A percentile compares a stretch with the other conserved stretches of the same genome.
Conservation (phyloP, 495 filamentous ascomycete species). For the Aspergillus cristatus region DNA sequence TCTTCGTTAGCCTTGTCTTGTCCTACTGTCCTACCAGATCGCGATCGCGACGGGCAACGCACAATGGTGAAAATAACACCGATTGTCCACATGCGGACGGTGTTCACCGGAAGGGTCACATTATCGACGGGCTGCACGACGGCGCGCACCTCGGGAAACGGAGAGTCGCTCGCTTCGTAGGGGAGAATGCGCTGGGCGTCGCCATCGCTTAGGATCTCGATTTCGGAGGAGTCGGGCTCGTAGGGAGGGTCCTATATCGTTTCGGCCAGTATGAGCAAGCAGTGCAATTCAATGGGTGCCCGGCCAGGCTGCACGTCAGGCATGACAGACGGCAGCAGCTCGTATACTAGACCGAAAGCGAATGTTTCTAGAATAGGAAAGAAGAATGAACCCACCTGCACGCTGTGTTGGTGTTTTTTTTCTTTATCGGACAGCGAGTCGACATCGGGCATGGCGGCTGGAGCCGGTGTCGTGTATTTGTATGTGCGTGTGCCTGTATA, state of each 20-base stretch:
- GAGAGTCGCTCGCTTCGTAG: slow-evolving; percentile 53
- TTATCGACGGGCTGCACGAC: slow-evolving; percentile 49
- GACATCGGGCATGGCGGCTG: too few species aligned
- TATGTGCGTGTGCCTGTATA: too few species aligned
- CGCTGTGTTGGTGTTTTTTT: too few species aligned
- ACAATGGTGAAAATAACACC: slow-evolving; percentile 56
- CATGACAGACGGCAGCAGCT: too few species aligned
- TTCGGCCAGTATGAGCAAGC: too few species aligned
- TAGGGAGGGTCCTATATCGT: slow-evolving; percentile 5
- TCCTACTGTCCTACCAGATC: slow-evolving; percentile 1
- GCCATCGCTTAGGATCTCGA: slow-evolving; percentile 23
- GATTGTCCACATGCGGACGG: slow-evolving; percentile 64
- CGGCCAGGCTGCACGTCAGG: too few species aligned
- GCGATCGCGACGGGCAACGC: slow-evolving; percentile 24
- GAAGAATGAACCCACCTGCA: too few species aligned
- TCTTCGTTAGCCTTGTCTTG: background rate
- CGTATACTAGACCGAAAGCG: too few species aligned
- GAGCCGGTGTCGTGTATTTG: too few species aligned
- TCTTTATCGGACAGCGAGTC: too few species aligned
- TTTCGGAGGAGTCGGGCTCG: slow-evolving; percentile 7
- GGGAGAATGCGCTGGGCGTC: slow-evolving; percentile 30
- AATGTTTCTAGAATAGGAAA: too few species aligned
- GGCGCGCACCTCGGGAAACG: slow-evolving; percentile 55
- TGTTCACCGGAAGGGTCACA: slow-evolving; percentile 55
- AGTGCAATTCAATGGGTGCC: too few species aligned